Percentiles rank a stretch among this genome's conserved stretches.
These are phyloP conservation scores for Botrytis porri DNA, from an alignment of 2,329 filamentous ascomycete genomes.

Conservation along the genomic window DNA sequence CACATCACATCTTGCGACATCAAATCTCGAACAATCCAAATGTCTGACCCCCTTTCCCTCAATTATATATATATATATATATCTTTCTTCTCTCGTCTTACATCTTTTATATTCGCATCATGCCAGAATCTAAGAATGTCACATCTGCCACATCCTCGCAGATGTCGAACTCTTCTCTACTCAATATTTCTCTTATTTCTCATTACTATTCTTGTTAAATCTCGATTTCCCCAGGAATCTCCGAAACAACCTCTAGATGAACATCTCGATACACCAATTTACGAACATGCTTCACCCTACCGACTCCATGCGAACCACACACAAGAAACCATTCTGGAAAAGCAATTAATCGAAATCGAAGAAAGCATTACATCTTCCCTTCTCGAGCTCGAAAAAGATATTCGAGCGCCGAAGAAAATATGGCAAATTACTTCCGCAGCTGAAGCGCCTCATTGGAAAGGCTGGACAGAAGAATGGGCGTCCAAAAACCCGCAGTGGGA, in stretches of 20 bases:
- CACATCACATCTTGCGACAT: neutral
- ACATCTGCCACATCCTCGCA: constrained; percentile 2
- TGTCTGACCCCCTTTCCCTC: constrained; percentile 1
- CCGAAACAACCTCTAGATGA: neutral
- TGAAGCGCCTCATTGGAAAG: constrained; percentile 10
- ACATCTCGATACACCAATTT: constrained; percentile 17
- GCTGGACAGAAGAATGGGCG: constrained; percentile 27
- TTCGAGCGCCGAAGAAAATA: constrained; percentile 23
- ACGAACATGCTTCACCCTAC: constrained; percentile 29
- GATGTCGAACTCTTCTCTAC: constrained; percentile 4
- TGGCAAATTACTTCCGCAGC: constrained; percentile 27
- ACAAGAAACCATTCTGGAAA: constrained; percentile 25
- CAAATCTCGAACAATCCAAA: constrained; percentile 9
- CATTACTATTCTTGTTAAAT: neutral
- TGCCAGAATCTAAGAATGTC: constrained; percentile 19
- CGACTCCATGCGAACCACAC: constrained; percentile 21
- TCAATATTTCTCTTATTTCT: neutral
- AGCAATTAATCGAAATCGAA: constrained; percentile 24
- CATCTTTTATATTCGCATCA: neutral
- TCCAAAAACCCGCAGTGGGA: constrained; percentile 25
- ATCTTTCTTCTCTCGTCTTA: neutral
- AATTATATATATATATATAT: neutral
- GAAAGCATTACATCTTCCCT: constrained; percentile 12
- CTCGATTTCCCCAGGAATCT: neutral
- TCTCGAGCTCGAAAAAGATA: constrained; percentile 18